Percentiles rank a stretch among this genome's conserved stretches.
Conservation (phyloP, 768 basidiomycete genomes). For the Boletus tylopilopsis region DNA sequence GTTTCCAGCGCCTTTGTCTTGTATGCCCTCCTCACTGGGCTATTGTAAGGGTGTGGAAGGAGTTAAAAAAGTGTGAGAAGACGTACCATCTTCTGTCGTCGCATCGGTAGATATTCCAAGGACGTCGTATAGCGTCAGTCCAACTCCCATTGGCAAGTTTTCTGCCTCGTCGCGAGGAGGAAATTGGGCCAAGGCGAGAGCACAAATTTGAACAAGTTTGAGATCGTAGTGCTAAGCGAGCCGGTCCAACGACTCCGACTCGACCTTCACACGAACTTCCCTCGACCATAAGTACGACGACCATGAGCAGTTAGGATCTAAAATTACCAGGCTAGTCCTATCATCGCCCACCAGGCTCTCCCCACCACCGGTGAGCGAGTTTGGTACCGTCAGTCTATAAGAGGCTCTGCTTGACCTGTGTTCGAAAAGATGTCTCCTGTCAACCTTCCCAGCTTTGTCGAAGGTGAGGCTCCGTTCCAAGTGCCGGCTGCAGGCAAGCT, state of each 20-base stretch:
- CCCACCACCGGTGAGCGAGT: too few relatives aligned
- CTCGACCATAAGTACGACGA: too few relatives aligned
- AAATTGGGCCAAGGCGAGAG: neutral
- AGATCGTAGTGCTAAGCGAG: neutral
- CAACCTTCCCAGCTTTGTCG: conserved; percentile 23
- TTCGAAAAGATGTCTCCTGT: conserved; percentile 25
- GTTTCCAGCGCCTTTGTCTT: conserved; percentile 65
- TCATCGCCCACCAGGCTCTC: too few relatives aligned
- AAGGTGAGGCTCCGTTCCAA: conserved; percentile 29
- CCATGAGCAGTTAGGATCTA: too few relatives aligned
- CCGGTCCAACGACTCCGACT: conserved; percentile 4
- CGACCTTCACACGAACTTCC: neutral
- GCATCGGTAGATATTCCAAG: conserved; percentile 45
- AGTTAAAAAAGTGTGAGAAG: neutral
- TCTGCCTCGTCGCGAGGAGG: neutral
- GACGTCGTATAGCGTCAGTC: conserved; percentile 38
- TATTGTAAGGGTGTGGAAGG: neutral
- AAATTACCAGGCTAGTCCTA: neutral
- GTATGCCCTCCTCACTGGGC: conserved; percentile 58
- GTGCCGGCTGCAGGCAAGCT: conserved; percentile 28
- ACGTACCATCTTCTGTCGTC: conserved; percentile 49
- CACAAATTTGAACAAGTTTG: neutral
- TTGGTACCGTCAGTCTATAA: too few relatives aligned
- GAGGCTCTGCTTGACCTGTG: neutral
- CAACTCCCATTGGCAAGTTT: conserved; percentile 26